Conservation (phyloP, 73 alveolate species). For the Paraurostyla sp. region DNA sequence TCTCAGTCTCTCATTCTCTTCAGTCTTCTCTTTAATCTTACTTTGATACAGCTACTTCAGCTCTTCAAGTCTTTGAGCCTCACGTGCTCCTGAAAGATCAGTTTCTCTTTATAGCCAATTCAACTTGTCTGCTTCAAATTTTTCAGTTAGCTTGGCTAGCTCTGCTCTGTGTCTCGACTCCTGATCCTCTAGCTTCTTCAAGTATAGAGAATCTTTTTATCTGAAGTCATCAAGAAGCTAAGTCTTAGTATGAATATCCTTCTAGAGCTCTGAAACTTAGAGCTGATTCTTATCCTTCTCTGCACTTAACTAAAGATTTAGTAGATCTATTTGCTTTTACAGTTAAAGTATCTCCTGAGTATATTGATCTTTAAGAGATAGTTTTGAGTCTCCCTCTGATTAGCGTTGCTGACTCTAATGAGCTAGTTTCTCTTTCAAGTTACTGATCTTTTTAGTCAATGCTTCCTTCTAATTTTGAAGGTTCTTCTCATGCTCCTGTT, state of each 20-base stretch:
- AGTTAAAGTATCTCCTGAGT: background rate
- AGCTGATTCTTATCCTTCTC: constrained; percentile 12
- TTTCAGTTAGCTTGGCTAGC: background rate
- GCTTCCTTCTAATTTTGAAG: background rate
- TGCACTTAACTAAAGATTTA: background rate
- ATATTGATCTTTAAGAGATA: background rate
- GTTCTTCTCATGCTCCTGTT: background rate
- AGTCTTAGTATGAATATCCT: background rate
- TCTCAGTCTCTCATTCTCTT: constrained; percentile 1
- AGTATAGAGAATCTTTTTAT: background rate
- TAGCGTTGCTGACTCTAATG: background rate
- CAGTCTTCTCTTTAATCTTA: constrained; percentile 20
- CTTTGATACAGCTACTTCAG: background rate
- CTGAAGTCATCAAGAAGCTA: background rate
- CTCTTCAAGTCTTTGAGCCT: constrained; percentile 20
- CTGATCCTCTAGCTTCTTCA: background rate
- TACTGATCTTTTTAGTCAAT: background rate
- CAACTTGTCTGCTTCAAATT: background rate
- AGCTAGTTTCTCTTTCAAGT: background rate
- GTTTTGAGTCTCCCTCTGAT: background rate
- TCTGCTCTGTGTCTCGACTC: constrained; percentile 3
- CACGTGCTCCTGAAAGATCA: background rate
- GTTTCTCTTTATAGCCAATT: constrained; percentile 9
- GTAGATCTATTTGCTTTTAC: background rate
- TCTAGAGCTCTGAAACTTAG: background rate